Evolutionary conservation across 495 filamentous ascomycete species (phyloP).

Genomic region (Xylaria cubensis): DNA sequence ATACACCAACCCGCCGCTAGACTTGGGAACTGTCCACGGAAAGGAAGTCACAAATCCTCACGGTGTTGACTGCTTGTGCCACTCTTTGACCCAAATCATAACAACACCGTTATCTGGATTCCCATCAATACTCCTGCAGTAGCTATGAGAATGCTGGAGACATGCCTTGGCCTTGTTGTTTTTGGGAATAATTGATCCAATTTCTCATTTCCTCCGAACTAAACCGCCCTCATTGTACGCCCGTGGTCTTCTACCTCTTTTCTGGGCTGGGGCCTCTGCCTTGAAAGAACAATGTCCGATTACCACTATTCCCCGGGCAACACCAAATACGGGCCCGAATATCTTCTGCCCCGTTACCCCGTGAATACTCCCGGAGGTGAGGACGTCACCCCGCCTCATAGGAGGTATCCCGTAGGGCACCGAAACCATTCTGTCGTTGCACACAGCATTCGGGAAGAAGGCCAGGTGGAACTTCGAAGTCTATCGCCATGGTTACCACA

Average conservation of each 20-base stretch:
- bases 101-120: neutral
- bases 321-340: neutral
- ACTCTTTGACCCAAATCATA: neutral
- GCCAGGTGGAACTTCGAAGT: constrained; percentile 8
- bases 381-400: neutral
- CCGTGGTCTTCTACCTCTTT: neutral
- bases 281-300: neutral
- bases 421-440: neutral
- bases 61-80: neutral
- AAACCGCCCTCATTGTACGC: neutral
- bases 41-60: neutral
- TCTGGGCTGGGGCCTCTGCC: neutral
- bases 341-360: constrained; percentile 10
- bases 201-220: neutral
- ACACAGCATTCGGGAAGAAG: neutral
- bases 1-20: neutral
- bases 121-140: neutral
- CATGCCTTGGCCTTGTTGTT: neutral
- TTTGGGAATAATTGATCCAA: neutral
- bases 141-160: neutral
- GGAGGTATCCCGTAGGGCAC: neutral
- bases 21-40: neutral
- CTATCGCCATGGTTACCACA: constrained; percentile 8
- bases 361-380: neutral
- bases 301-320: neutral